Percentiles rank a stretch among this genome's conserved stretches.
Evolutionary conservation across 768 basidiomycete species (phyloP).

Genomic region (Strobilomyces confusus): DNA sequence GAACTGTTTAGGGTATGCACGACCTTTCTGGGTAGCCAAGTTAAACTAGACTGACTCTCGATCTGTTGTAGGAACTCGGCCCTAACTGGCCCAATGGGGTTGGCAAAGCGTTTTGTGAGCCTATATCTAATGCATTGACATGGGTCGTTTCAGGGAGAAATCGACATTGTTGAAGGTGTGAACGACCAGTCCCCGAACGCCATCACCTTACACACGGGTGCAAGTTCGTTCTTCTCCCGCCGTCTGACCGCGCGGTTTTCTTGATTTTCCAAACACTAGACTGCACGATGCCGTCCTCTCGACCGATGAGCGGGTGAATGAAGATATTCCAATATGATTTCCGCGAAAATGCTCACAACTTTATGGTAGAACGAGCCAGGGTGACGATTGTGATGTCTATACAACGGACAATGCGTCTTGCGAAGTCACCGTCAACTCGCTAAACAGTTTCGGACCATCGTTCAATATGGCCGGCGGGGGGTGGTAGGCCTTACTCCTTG

Average conservation of each 20-base stretch:
- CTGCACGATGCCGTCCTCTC: slow-evolving; percentile 33
- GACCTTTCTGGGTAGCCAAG: neutral
- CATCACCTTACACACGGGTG: slow-evolving; percentile 28
- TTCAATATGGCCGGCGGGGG: slow-evolving; percentile 37
- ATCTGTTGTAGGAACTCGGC: slow-evolving; percentile 24
- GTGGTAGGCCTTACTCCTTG: slow-evolving; percentile 21
- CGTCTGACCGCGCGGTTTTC: neutral
- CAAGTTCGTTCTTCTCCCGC: slow-evolving; percentile 12
- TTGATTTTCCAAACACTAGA: slow-evolving; percentile 9
- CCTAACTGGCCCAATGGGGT: slow-evolving; percentile 26
- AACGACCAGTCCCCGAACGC: slow-evolving; percentile 26
- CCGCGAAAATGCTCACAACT: neutral
- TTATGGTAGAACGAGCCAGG: slow-evolving; percentile 15
- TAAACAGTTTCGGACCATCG: slow-evolving; percentile 30
- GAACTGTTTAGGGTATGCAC: slow-evolving; percentile 21
- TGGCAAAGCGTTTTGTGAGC: neutral
- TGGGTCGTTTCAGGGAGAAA: slow-evolving; percentile 21
- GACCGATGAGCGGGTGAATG: slow-evolving; percentile 30
- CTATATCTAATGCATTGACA: neutral
- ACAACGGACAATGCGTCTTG: slow-evolving; percentile 30
- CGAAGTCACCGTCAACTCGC: slow-evolving; percentile 24
- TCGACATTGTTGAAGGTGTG: slow-evolving; percentile 35
- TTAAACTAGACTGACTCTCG: too few relatives aligned
- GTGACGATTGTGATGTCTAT: slow-evolving; percentile 30
- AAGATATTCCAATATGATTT: neutral